Evolutionary conservation across 2,329 filamentous ascomycete species (phyloP).

Genomic region (Venturia effusa): DNA sequence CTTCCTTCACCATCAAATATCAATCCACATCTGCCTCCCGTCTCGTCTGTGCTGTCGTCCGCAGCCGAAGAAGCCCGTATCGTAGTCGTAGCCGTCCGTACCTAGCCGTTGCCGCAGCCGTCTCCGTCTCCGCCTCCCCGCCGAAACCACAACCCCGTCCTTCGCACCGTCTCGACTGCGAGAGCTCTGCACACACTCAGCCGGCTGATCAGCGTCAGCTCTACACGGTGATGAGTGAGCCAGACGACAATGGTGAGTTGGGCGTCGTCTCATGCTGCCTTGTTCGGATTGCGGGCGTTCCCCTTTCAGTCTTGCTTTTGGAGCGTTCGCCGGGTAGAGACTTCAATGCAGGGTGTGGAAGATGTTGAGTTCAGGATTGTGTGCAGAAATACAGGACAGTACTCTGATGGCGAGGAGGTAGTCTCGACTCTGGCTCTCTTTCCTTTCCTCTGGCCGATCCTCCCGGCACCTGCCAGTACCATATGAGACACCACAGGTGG

Average conservation of each 20-base stretch:
- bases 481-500: neutral
- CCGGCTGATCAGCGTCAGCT: slow-evolving; percentile 15
- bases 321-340: neutral
- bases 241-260: slow-evolving; percentile 28
- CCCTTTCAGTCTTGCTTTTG: neutral
- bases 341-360: no score
- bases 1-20: neutral
- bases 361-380: neutral
- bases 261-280: neutral
- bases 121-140: neutral
- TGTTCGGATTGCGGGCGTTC: neutral
- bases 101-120: neutral
- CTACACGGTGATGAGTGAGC: slow-evolving; percentile 29
- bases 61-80: no score
- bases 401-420: neutral
- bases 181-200: slow-evolving; percentile 1
- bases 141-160: neutral
- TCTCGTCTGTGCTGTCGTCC: no score
- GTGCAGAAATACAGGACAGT: neutral
- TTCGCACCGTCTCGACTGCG: neutral
- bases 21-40: no score
- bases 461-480: neutral
- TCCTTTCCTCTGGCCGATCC: neutral
- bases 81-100: neutral
- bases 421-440: no score